These are phyloP conservation scores for Hirsutella thompsonii DNA, from an alignment of 2,329 filamentous ascomycete genomes.

Conservation along the genomic window DNA sequence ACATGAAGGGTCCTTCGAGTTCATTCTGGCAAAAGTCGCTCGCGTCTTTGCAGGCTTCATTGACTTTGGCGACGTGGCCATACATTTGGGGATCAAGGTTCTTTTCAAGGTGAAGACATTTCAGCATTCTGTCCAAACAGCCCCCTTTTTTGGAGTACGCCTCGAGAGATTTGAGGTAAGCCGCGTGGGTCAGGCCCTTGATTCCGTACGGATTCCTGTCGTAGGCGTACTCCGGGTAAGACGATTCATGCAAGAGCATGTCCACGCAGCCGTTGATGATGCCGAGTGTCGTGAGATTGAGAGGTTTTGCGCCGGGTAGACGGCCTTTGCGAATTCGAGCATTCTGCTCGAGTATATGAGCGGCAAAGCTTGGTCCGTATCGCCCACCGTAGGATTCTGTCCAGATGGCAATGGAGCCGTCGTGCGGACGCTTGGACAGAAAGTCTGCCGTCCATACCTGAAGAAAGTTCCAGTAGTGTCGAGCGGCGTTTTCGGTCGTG, in stretches of 20 bases:
- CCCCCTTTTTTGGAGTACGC: slow-evolving; percentile 25
- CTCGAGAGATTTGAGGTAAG: slow-evolving; percentile 12
- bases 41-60: slow-evolving; percentile 38
- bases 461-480: slow-evolving; percentile 31
- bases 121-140: slow-evolving; percentile 38
- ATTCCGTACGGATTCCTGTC: slow-evolving; percentile 50
- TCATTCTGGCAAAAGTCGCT: slow-evolving; percentile 40
- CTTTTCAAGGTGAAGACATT: slow-evolving; percentile 28
- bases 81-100: slow-evolving; percentile 33
- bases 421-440: slow-evolving; percentile 42
- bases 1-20: slow-evolving; percentile 16
- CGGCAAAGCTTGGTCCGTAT: slow-evolving; percentile 52
- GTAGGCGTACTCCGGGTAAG: slow-evolving; percentile 41
- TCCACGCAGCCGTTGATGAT: slow-evolving; percentile 63
- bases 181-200: slow-evolving; percentile 36
- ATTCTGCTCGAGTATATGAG: slow-evolving; percentile 49
- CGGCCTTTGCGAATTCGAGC: slow-evolving; percentile 24
- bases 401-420: slow-evolving; percentile 49
- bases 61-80: slow-evolving; percentile 27
- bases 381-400: slow-evolving; percentile 59
- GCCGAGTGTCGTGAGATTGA: slow-evolving; percentile 46
- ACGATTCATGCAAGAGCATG: slow-evolving; percentile 43
- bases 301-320: slow-evolving; percentile 12
- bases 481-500: slow-evolving; percentile 39
- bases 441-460: slow-evolving; percentile 1